A percentile compares a stretch with the other conserved stretches of the same genome.
phyloP scores from a whole-genome alignment of 805 yeast genomes.

The Candida xiaguanensis region DNA sequence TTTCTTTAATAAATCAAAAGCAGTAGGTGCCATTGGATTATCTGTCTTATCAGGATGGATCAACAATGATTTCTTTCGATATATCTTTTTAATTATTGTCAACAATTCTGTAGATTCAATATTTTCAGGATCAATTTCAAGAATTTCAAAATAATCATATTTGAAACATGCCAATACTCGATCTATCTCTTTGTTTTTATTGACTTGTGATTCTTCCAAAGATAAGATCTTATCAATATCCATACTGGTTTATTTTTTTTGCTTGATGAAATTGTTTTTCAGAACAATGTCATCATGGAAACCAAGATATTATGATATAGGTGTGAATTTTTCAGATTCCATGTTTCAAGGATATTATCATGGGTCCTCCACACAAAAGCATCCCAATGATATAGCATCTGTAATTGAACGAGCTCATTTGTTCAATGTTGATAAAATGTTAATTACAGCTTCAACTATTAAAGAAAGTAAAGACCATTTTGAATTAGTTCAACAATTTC shows the following conservation, averaged over 20 bases:
- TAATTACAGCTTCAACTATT: constrained; percentile 81
- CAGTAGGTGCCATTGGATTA: constrained; percentile 56
- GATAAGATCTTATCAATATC: constrained; percentile 14
- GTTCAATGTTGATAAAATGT: constrained; percentile 62
- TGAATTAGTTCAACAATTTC: constrained; percentile 44
- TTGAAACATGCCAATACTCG: constrained; percentile 47
- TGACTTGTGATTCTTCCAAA: constrained; percentile 24
- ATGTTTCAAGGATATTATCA: constrained; percentile 85
- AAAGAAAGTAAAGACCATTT: constrained; percentile 63
- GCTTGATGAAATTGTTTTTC: not conserved
- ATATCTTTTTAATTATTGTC: constrained; percentile 38
- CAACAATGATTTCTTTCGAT: constrained; percentile 55
- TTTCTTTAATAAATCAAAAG: constrained; percentile 57
- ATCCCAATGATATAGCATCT: constrained; percentile 58
- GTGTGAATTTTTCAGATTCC: constrained; percentile 79
- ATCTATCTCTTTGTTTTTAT: constrained; percentile 50
- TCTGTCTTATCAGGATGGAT: constrained; percentile 67
- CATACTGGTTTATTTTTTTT: constrained; percentile 1
- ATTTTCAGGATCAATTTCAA: constrained; percentile 38
- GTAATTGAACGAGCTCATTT: constrained; percentile 66
- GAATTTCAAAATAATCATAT: constrained; percentile 52
- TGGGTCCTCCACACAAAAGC: constrained; percentile 52
- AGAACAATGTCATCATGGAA: constrained; percentile 21
- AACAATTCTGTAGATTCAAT: constrained; percentile 7
- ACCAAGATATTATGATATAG: constrained; percentile 44